Evolutionary conservation across 208 protist species (phyloP).

Genomic region (Willaertia magna): DNA sequence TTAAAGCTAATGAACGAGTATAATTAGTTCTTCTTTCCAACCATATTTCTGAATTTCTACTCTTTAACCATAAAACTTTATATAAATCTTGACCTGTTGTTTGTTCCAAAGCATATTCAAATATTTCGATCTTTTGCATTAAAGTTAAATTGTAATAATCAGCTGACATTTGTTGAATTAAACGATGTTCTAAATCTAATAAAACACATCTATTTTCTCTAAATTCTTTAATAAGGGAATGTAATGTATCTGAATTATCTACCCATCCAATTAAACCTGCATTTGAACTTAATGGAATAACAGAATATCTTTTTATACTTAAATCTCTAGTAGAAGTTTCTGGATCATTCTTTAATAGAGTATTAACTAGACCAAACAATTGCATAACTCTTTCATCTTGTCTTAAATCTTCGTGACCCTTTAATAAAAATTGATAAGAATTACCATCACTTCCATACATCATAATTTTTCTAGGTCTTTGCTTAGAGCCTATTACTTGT

Average conservation of each 20-base stretch:
- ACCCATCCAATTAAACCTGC: constrained; percentile 43
- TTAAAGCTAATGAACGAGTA: constrained; percentile 32
- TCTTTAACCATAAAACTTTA: constrained; percentile 17
- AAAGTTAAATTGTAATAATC: constrained; percentile 14
- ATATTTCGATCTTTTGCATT: constrained; percentile 9
- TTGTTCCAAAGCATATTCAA: not conserved
- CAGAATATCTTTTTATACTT: constrained; percentile 24
- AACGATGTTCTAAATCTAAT: not conserved
- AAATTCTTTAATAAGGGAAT: constrained; percentile 15
- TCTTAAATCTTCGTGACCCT: constrained; percentile 45
- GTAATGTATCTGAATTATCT: constrained; percentile 20
- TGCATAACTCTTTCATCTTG: constrained; percentile 51
- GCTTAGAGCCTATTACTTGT: constrained; percentile 36
- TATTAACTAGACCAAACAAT: constrained; percentile 31
- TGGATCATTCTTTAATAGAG: not conserved
- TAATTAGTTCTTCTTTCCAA: not conserved
- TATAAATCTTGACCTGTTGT: constrained; percentile 15
- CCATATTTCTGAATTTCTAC: not conserved
- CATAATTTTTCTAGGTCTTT: constrained; percentile 37
- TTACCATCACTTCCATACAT: constrained; percentile 35
- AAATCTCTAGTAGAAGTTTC: not conserved
- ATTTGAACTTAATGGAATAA: constrained; percentile 27
- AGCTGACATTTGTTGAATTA: not conserved
- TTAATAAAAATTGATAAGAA: constrained; percentile 37
- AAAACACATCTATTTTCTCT: not conserved